Base-by-base conservation (phyloP, 345 rosid species). In the Eucalyptus leucophloia region DNA sequence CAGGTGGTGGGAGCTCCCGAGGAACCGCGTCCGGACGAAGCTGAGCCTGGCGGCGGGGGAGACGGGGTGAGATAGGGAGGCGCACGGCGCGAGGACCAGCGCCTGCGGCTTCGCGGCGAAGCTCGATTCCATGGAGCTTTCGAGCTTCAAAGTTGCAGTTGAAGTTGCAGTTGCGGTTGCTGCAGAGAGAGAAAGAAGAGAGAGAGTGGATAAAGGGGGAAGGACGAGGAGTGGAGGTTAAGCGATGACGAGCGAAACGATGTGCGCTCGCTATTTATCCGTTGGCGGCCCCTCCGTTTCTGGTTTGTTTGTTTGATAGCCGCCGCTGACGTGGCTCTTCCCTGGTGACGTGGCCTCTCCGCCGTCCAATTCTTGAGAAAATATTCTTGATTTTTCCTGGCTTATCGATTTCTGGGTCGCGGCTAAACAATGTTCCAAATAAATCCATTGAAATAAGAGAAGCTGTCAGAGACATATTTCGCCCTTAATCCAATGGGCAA, bases 1-100 rank as follows among this genome's bases (percentile, higher is more conserved):
- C 91, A 96, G 94, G 86, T 44, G 77, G 88, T 90, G 93, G 28
- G 90, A 91, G 91, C 89, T 92, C 49, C 98, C 97, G 89, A 96
- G 93, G 92, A 95, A 96, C 42, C 93, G 91, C 37, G 92, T 86
- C 42, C 93, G 94, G 91, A 91, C 88, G 30, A 89, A 62, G 44
- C 92, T 92, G 87, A 90, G 94, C 90, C 18, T 87, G 42, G 92
- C 50, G 23, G 93, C 50, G 13, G 92, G 92, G 40, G 93, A 91
- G 91, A 91, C 89, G 90, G 91, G 89, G 2, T 86, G 92, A 1
- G 95, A 91, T 77, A 89, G 92, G 2, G 94, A 90, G 83, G 90
- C 83, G 28, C 83, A 77, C 12, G 83, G 83, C 83, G 45, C 42
- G 32, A 94, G 89, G 32, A 92, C 89, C 32, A 93, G 91, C 49